phyloP scores from a whole-genome alignment of 1,284 basidiomycete genomes.

The Ceraceosorus bombacis region DNA sequence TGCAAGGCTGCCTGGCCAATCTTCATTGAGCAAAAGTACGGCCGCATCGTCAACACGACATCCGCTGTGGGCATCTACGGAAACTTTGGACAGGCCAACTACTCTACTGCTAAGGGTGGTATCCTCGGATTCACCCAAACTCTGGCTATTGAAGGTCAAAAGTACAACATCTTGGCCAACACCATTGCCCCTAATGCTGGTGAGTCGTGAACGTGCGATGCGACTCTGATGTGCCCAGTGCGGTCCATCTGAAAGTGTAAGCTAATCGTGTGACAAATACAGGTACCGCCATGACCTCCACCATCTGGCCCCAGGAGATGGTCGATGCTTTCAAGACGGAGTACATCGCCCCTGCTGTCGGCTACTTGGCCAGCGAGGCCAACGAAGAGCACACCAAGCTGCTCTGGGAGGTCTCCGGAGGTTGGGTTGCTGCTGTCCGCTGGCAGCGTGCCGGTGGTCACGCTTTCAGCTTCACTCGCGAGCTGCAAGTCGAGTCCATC shows the following conservation, averaged over 20 bases:
- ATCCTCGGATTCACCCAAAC: slow-evolving; percentile 84
- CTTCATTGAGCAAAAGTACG: slow-evolving; percentile 94
- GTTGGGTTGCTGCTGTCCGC: slow-evolving; percentile 83
- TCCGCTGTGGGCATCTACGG: slow-evolving; percentile 88
- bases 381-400: slow-evolving; percentile 68
- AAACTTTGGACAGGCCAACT: slow-evolving; percentile 85
- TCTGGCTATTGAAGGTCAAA: slow-evolving; percentile 82
- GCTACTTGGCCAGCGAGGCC: slow-evolving; percentile 73
- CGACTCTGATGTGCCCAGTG: not conserved
- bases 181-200: slow-evolving; percentile 86
- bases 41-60: slow-evolving; percentile 86
- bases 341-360: slow-evolving; percentile 81
- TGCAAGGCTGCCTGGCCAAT: slow-evolving; percentile 93
- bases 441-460: slow-evolving; percentile 84
- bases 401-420: slow-evolving; percentile 82
- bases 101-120: slow-evolving; percentile 73
- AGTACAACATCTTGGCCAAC: slow-evolving; percentile 78
- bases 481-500: slow-evolving; percentile 38
- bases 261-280: not conserved
- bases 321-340: slow-evolving; percentile 94
- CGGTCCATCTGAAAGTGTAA: not conserved
- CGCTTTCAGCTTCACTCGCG: slow-evolving; percentile 44
- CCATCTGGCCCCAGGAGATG: slow-evolving; percentile 75
- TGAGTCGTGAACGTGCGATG: not conserved
- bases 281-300: slow-evolving; percentile 47